These are phyloP conservation scores for Rhamnella rubrinervis DNA, from an alignment of 331 rosid genomes.

Conservation along the genomic window DNA sequence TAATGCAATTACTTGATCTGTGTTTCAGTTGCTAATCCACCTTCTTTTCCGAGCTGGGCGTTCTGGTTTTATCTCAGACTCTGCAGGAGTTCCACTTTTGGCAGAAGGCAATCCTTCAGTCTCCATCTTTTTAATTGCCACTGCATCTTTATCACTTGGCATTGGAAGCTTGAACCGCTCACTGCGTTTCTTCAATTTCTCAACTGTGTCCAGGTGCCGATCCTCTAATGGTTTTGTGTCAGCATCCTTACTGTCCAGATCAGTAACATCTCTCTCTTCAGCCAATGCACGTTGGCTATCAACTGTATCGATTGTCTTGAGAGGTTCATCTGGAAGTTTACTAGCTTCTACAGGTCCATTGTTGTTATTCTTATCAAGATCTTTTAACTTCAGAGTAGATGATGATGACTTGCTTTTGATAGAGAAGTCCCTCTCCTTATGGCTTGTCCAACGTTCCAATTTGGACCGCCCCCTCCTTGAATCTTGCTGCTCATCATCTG, in stretches of 20 bases:
- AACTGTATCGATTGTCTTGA: slow-evolving; percentile 42
- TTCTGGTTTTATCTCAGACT: slow-evolving; percentile 77
- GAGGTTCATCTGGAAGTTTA: slow-evolving; percentile 54
- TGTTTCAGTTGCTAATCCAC: slow-evolving; percentile 71
- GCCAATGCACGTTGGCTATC: slow-evolving; percentile 44
- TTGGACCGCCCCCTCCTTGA: slow-evolving; percentile 82
- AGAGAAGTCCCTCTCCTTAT: slow-evolving; percentile 72
- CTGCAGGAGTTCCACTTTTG: slow-evolving; percentile 58
- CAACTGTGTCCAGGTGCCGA: slow-evolving; percentile 84
- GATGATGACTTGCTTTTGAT: slow-evolving; percentile 59
- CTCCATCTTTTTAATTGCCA: slow-evolving; percentile 64
- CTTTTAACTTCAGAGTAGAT: slow-evolving; percentile 57
- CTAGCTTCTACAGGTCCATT: slow-evolving; percentile 54
- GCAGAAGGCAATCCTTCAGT: slow-evolving; percentile 63
- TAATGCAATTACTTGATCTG: slow-evolving; percentile 15
- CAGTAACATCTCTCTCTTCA: slow-evolving; percentile 66
- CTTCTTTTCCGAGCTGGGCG: slow-evolving; percentile 95
- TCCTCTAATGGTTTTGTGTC: slow-evolving; percentile 64
- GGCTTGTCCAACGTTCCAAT: slow-evolving; percentile 99
- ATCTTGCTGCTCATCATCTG: slow-evolving; percentile 80
- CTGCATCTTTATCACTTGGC: slow-evolving; percentile 89
- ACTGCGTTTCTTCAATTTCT: slow-evolving; percentile 95
- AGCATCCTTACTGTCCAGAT: slow-evolving; percentile 57
- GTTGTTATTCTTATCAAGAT: slow-evolving; percentile 47
- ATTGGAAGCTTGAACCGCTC: slow-evolving; percentile 98